Evolutionary conservation across 2,329 filamentous ascomycete genomes (phyloP), one percentile per base, ranked within the genome.

Genomic region (Knufia fluminis): DNA sequence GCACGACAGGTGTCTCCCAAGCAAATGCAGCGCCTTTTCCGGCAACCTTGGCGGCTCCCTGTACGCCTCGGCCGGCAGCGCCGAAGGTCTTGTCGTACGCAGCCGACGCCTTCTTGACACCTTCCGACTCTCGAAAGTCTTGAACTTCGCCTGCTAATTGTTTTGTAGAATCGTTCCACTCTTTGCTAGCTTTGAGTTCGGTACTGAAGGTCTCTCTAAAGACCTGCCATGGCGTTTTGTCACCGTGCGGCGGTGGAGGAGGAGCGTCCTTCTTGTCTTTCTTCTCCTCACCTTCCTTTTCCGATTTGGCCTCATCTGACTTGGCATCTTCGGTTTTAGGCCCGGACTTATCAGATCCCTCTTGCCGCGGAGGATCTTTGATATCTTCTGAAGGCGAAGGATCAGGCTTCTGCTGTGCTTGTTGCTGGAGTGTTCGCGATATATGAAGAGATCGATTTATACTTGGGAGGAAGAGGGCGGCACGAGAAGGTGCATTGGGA

Each of bases 131-230:
- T 26, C 83, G 83, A 64, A 98, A 92, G 61, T 96, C 83, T 63
- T 95, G 85, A 16, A 91, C 88, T 4, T 85, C 86, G 43, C 86
- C 87, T 16, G 87, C 86, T 36, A 98, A 78, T 57, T 92, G 87
- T 72, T 98, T 97, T 36, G 91, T 98, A 38, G 88, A 94, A 64
- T 98, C 92, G 63, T 98, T 95, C 92, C 92, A 98, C 67, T 98
- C 92, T 65, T 97, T 95, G 14, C 90, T 97, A 46, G 88, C 86
- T 68, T 96, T 89, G 71, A 98, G 94, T 69, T 98, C 92, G 50
- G 76, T 78, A 66, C 87, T 81, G 69, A 98, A 80, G n/a, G 92
- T 98, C 64, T 98, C 92, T 63, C 87, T 87, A 72, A 98, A 98
- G 26, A 98, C 92, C 66, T 97, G 88, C 90, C 92, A 97, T 48